Evolutionary conservation across 768 basidiomycete species (phyloP).

Genomic region (Rhodosporidiobolus sp.): DNA sequence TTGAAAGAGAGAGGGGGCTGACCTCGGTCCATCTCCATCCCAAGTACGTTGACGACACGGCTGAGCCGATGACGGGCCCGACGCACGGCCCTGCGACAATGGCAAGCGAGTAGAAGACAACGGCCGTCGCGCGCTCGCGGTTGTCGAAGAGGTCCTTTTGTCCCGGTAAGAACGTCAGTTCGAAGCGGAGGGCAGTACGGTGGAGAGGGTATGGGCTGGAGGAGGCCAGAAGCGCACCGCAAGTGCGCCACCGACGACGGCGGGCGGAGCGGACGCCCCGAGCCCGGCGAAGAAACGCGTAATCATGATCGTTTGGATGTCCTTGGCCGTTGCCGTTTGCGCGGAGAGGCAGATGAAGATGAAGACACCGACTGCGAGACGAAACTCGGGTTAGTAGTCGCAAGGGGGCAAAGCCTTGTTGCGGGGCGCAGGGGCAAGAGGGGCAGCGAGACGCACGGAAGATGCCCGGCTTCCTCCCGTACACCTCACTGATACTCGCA

Average conservation of each 20-base stretch:
- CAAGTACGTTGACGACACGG: constrained; percentile 44
- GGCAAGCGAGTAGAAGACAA: constrained; percentile 48
- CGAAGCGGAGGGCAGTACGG: not conserved
- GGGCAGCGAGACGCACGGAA: constrained; percentile 39
- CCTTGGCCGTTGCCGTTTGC: constrained; percentile 47
- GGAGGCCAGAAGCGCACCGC: not conserved
- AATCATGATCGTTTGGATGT: constrained; percentile 49
- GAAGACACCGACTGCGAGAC: constrained; percentile 21
- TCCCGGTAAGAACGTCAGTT: too few relatives aligned
- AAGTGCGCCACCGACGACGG: constrained; percentile 42
- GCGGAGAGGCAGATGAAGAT: constrained; percentile 49
- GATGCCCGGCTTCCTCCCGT: constrained; percentile 45
- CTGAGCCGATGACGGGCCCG: constrained; percentile 47
- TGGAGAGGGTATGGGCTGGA: not conserved
- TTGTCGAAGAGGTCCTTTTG: too few relatives aligned
- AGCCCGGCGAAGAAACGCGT: constrained; percentile 46
- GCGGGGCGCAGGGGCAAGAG: not conserved
- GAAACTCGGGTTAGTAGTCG: not conserved
- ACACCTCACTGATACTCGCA: constrained; percentile 46
- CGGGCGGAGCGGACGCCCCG: constrained; percentile 45
- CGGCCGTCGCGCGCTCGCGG: constrained; percentile 38
- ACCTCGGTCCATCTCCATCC: constrained; percentile 50
- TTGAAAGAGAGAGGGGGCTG: too few relatives aligned
- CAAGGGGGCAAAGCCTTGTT: not conserved
- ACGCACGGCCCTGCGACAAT: constrained; percentile 48